Evolutionary conservation across 208 protist genomes (phyloP).

Genomic region (Angomonas deanei): DNA sequence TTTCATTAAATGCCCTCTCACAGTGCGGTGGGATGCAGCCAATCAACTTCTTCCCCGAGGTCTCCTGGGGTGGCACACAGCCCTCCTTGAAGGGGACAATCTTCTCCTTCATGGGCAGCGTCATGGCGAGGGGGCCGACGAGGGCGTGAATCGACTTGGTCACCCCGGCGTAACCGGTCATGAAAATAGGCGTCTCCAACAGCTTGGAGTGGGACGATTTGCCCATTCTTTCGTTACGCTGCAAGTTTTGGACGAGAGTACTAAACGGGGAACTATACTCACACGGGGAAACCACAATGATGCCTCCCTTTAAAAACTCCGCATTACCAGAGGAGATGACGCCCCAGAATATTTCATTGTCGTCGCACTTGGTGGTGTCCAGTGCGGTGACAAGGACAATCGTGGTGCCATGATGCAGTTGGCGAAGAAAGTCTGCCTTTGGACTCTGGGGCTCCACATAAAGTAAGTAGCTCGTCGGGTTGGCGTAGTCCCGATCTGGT

Average conservation of each 20-base stretch:
- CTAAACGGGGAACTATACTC: constrained; percentile 47
- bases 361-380: constrained; percentile 31
- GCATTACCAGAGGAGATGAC: constrained; percentile 62
- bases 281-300: constrained; percentile 69
- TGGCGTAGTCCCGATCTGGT: constrained; percentile 62
- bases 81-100: not conserved
- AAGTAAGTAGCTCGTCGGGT: constrained; percentile 68
- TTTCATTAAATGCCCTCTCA: constrained; percentile 61
- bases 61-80: not conserved
- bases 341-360: constrained; percentile 83
- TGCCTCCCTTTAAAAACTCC: constrained; percentile 33
- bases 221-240: constrained; percentile 56
- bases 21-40: constrained; percentile 80
- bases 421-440: constrained; percentile 31
- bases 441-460: constrained; percentile 54
- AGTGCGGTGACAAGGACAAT: constrained; percentile 75
- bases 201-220: constrained; percentile 51
- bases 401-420: constrained; percentile 67
- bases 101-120: constrained; percentile 46
- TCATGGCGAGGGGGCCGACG: constrained; percentile 79
- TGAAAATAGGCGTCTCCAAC: constrained; percentile 76
- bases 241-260: constrained; percentile 44
- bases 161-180: constrained; percentile 78
- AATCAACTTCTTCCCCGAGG: constrained; percentile 19
- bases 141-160: constrained; percentile 69